These are phyloP conservation scores for Saccharomycopsis fibuligera DNA, from an alignment of 805 yeast species.

Conservation along the genomic window DNA sequence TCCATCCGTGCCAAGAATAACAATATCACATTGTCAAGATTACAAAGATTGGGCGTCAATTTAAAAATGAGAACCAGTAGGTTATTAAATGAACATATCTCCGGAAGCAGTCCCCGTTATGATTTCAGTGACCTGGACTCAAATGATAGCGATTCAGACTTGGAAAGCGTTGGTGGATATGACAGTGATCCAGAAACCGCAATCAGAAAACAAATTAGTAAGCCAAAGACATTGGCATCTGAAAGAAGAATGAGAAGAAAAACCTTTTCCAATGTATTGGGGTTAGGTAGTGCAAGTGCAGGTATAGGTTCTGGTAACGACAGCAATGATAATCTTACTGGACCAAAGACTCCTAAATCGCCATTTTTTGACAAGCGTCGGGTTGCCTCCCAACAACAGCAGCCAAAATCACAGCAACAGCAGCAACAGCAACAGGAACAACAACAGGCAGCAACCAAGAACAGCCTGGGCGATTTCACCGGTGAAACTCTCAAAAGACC, in stretches of 20 bases:
- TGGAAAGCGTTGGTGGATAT: constrained; percentile 6
- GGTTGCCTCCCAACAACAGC: too few relatives aligned
- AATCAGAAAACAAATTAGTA: background rate
- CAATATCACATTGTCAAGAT: constrained; percentile 40
- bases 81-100: constrained; percentile 32
- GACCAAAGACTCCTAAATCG: constrained; percentile 17
- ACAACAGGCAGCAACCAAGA: background rate
- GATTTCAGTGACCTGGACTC: constrained; percentile 29
- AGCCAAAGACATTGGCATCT: background rate
- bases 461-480: constrained; percentile 13
- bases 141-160: constrained; percentile 23
- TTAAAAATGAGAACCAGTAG: constrained; percentile 66
- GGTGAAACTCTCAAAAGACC: constrained; percentile 11
- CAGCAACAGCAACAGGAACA: too few relatives aligned
- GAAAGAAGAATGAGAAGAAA: constrained; percentile 16
- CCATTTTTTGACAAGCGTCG: constrained; percentile 14
- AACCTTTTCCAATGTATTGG: constrained; percentile 10
- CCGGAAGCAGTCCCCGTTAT: constrained; percentile 22
- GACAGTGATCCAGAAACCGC: constrained; percentile 20
- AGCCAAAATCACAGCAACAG: too few relatives aligned
- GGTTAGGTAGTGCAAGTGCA: background rate
- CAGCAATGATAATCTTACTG: constrained; percentile 3
- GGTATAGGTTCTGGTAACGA: too few relatives aligned
- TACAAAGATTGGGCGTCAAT: constrained; percentile 74
- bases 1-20: background rate